These are phyloP conservation scores for Balakata baccata DNA, from an alignment of 345 rosid genomes.

Conservation along the genomic window DNA sequence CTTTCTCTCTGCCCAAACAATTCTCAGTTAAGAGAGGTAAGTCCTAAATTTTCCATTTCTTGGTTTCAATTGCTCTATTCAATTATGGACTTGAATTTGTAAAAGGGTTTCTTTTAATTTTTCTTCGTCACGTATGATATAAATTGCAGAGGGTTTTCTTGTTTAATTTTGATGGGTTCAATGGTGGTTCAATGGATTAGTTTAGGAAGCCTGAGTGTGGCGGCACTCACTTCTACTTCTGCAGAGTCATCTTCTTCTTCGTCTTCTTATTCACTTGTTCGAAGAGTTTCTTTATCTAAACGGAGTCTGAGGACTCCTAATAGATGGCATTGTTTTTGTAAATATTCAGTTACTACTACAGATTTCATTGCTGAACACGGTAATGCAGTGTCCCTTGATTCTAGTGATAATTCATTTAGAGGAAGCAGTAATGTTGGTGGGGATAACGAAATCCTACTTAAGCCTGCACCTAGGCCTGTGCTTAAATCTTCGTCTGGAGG, in stretches of 20 bases:
- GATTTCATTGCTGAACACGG: slow-evolving; percentile 69
- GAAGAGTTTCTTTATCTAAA: slow-evolving; percentile 57
- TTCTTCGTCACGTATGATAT: neutral
- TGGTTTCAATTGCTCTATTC: neutral
- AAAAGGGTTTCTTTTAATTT: neutral
- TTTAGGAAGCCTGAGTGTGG: slow-evolving; percentile 42
- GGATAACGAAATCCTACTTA: slow-evolving; percentile 57
- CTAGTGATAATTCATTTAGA: slow-evolving; percentile 37
- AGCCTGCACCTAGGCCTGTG: slow-evolving; percentile 79
- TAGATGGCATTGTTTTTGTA: slow-evolving; percentile 62
- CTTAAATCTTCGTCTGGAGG: slow-evolving; percentile 50
- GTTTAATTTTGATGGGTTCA: slow-evolving; percentile 37
- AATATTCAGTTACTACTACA: slow-evolving; percentile 69
- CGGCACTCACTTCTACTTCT: slow-evolving; percentile 22
- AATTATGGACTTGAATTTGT: neutral
- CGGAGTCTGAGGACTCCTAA: slow-evolving; percentile 40
- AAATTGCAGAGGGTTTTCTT: neutral
- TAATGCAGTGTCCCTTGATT: slow-evolving; percentile 49
- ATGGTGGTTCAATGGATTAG: slow-evolving; percentile 56
- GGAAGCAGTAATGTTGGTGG: slow-evolving; percentile 35
- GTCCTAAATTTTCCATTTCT: neutral
- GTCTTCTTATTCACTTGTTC: slow-evolving; percentile 41
- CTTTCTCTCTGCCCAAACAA: slow-evolving; percentile 9
- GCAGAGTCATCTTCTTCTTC: slow-evolving; percentile 39
- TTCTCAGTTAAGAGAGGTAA: slow-evolving; percentile 12